Conservation (phyloP, 495 filamentous ascomycete genomes). For the Penicillium odoratum region DNA sequence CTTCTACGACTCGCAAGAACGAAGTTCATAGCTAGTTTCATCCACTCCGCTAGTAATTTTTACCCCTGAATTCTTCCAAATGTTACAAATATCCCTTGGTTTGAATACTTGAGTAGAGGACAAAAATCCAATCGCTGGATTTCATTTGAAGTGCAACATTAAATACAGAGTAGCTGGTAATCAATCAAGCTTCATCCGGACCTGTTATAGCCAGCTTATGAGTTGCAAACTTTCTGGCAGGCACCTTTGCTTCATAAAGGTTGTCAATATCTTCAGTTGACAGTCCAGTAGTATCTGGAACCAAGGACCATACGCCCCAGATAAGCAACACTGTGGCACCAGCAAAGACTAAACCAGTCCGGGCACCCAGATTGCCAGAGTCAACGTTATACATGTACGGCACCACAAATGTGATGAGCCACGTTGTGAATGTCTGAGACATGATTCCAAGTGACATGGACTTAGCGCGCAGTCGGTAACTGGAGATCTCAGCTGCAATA, state of each 20-base stretch:
- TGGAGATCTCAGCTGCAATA: constrained; percentile 20
- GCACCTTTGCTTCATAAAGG: constrained; percentile 19
- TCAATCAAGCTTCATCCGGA: neutral
- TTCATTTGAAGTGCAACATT: neutral
- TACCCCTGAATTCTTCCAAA: too few relatives aligned
- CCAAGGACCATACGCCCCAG: constrained; percentile 10
- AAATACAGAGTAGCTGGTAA: neutral
- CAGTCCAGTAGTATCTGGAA: constrained; percentile 18
- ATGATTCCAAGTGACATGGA: constrained; percentile 18
- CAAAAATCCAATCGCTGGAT: neutral
- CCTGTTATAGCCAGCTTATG: constrained; percentile 2
- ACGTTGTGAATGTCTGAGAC: constrained; percentile 13
- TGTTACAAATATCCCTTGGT: too few relatives aligned
- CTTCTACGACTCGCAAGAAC: neutral
- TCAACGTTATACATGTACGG: constrained; percentile 24
- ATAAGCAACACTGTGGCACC: constrained; percentile 15
- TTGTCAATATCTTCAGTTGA: constrained; percentile 20
- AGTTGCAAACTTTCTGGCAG: constrained; percentile 9
- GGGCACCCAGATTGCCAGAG: constrained; percentile 19
- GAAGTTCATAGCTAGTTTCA: neutral
- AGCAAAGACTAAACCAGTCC: constrained; percentile 18
- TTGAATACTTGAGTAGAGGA: neutral
- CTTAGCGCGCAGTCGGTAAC: constrained; percentile 17
- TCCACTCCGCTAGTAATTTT: neutral
- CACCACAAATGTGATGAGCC: constrained; percentile 18